Evolutionary conservation across 2,329 filamentous ascomycete genomes (phyloP).

Genomic region (Fonsecaea nubica): DNA sequence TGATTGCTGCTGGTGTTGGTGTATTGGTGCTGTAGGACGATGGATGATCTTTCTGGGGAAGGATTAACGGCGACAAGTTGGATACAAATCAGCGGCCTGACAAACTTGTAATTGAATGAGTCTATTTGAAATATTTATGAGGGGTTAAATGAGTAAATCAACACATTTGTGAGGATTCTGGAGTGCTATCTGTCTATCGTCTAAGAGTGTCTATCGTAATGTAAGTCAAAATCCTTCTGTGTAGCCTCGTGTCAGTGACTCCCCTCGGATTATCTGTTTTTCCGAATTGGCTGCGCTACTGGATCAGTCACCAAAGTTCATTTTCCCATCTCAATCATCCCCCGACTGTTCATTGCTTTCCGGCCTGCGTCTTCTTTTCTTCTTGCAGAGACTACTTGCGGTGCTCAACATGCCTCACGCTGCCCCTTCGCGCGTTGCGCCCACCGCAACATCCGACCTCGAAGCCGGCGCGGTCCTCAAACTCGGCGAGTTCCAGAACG

Average conservation of each 20-base stretch:
- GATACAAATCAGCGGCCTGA: neutral
- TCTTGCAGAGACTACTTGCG: neutral
- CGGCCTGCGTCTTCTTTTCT: neutral
- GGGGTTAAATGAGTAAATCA: neutral
- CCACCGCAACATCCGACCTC: slow-evolving; percentile 73
- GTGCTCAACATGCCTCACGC: slow-evolving; percentile 36
- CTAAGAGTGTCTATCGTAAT: neutral
- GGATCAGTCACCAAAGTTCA: neutral
- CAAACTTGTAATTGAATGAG: neutral
- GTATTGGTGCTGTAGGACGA: slow-evolving; percentile 27
- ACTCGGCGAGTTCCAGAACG: slow-evolving; percentile 91
- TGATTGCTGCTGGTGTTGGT: slow-evolving; percentile 19
- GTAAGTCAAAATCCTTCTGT: neutral
- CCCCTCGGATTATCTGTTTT: neutral
- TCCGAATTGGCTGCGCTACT: slow-evolving; percentile 4
- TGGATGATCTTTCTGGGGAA: neutral
- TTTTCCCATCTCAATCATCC: neutral
- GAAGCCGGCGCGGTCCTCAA: slow-evolving; percentile 81
- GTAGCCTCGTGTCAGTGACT: neutral
- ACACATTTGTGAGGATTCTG: neutral
- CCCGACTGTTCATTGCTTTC: neutral
- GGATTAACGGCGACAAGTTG: neutral
- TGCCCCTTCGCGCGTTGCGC: slow-evolving; percentile 41
- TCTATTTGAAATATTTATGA: neutral
- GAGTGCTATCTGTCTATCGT: neutral